phyloP scores from a whole-genome alignment of 164 flowering plant genomes.

The Nymphaea thermarum region DNA sequence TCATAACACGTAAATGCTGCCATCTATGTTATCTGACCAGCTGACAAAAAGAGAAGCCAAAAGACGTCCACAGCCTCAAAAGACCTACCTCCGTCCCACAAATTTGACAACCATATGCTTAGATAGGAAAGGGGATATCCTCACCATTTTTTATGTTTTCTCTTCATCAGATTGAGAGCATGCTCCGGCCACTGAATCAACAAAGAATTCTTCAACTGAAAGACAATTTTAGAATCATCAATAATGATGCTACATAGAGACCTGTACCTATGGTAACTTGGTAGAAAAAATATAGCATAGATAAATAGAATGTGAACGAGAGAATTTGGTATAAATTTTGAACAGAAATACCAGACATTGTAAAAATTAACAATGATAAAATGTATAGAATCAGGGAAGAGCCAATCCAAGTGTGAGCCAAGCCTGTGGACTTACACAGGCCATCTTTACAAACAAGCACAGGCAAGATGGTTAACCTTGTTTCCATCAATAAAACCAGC shows the following conservation, averaged over 20 bases:
- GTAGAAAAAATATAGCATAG: neutral
- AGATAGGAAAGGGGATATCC: neutral
- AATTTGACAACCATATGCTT: no score
- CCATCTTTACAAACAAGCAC: no score
- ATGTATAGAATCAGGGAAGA: neutral
- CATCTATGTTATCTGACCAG: neutral
- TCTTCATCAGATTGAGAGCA: constrained; percentile 33
- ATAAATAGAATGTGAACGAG: neutral
- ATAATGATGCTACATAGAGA: neutral
- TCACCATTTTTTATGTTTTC: constrained; percentile 10
- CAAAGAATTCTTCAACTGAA: constrained; percentile 87
- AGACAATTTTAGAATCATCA: neutral
- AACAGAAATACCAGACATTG: no score
- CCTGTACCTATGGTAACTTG: neutral
- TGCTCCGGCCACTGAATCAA: constrained; percentile 54
- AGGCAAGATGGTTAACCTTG: no score
- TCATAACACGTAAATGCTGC: no score
- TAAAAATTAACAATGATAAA: neutral
- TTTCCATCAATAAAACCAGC: no score
- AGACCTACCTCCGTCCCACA: neutral
- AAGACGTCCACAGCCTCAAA: neutral
- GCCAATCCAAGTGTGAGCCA: neutral
- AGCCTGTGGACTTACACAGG: no score
- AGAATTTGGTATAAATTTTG: no score
- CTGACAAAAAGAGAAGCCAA: neutral